Evolutionary conservation across 179 eudicot genomes (phyloP), one percentile per base, ranked within the genome.

Genomic region (Nepenthes alata): DNA sequence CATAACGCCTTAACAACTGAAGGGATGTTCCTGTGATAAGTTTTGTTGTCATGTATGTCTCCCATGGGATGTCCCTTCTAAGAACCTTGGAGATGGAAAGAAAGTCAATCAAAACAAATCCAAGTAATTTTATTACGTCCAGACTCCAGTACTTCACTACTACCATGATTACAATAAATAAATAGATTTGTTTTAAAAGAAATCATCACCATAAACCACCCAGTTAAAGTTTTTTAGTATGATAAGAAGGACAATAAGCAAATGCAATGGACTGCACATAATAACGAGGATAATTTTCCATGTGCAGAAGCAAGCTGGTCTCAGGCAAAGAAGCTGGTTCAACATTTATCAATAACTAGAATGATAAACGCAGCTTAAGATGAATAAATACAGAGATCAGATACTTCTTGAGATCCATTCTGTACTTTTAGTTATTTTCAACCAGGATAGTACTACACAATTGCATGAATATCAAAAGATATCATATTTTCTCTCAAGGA

Each of bases 21-120:
- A 91, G 95, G 55, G 86, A 77, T 69, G 89, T 91, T 71, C 96
- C 89, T 0, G 81, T 70, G 71, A 91, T 89, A 74, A 91, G 75
- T 82, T 89, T 91, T n/a, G 91, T 91, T 7, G 88, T 84, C 95
- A 83, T 89, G 80, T 91, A 91, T 11, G 96, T 89, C 82, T 91
- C 98, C 98, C 98, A 91, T 67, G 98, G 96, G 67, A 91, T 89
- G 72, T 87, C 96, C 68, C 96, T 87, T 77, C 72, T 76, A 59
- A 89, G 83, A 70, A 89, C 96, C 96, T 89, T 51, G 36, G 58
- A 62, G 14, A 58, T 25, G 47, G 47, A 47, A 68, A 65, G 55
- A 9, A 62, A n/a, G 47, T n/a, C 12, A 16, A 41, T 15, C n/a
- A 15, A 49, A 62, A 51, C n/a, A 36, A 58, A 38, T n/a, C 37